These are phyloP conservation scores for Citrus sinensis DNA, from an alignment of 345 rosid genomes.

Conservation along the genomic window DVS_A1.0 CM039169.1:2319501-2320000, in stretches of 20 bases:
- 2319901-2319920: neutral
- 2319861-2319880: neutral
- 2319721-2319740: neutral
- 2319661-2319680: neutral
- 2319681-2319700: neutral
- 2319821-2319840: constrained; percentile 57
- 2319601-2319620: neutral
- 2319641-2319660: neutral
- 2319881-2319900: neutral
- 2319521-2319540: neutral
- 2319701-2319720: neutral
- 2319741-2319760: constrained; percentile 75
- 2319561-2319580: neutral
- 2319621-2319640: neutral
- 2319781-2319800: constrained; percentile 52
- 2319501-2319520: neutral
- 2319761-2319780: constrained; percentile 80
- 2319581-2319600: neutral
- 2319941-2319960: constrained; percentile 70
- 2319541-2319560: neutral
- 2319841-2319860: neutral
- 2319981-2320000: constrained; percentile 73
- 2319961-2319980: constrained; percentile 48
- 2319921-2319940: constrained; percentile 34
- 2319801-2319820: constrained; percentile 70